These are phyloP conservation scores for Gnaphalium uliginosum DNA, from an alignment of 129 eudicot genomes.

Conservation along the genomic window DNA sequence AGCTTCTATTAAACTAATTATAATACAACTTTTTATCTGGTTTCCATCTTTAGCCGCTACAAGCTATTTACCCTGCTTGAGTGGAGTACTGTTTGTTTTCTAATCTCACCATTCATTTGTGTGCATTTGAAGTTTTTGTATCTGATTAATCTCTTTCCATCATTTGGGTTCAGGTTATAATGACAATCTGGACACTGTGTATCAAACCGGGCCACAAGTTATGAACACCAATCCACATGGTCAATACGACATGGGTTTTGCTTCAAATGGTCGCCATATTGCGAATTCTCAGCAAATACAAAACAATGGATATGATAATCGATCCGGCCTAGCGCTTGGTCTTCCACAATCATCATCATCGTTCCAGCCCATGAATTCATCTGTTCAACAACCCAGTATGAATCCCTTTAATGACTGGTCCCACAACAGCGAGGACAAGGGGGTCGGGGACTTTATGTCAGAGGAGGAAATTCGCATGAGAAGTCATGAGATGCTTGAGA, in stretches of 20 bases:
- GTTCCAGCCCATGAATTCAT: constrained; percentile 48
- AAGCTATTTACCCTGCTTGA: too few relatives aligned
- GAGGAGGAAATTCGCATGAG: constrained; percentile 89
- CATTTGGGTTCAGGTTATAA: constrained; percentile 56
- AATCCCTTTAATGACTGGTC: constrained; percentile 86
- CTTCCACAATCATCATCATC: constrained; percentile 68
- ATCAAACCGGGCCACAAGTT: constrained; percentile 53
- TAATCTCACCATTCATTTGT: neutral
- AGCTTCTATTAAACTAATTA: too few relatives aligned
- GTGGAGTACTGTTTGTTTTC: neutral
- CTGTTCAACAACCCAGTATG: constrained; percentile 51
- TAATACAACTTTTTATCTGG: too few relatives aligned
- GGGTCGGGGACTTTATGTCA: constrained; percentile 59
- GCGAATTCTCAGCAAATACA: constrained; percentile 50
- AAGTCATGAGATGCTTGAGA: constrained; percentile 89
- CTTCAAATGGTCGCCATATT: constrained; percentile 44
- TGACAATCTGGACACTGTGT: constrained; percentile 42
- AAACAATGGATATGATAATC: constrained; percentile 42
- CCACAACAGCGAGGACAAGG: constrained; percentile 44
- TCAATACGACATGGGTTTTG: constrained; percentile 51
- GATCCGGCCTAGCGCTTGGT: constrained; percentile 62
- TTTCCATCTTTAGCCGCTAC: too few relatives aligned
- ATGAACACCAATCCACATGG: constrained; percentile 41
- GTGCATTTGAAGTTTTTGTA: neutral
- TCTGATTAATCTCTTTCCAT: neutral